A percentile compares a stretch with the other conserved stretches of the same genome.
Conservation (phyloP, 441 rosid genomes). For the Sinapis alba region DNA sequence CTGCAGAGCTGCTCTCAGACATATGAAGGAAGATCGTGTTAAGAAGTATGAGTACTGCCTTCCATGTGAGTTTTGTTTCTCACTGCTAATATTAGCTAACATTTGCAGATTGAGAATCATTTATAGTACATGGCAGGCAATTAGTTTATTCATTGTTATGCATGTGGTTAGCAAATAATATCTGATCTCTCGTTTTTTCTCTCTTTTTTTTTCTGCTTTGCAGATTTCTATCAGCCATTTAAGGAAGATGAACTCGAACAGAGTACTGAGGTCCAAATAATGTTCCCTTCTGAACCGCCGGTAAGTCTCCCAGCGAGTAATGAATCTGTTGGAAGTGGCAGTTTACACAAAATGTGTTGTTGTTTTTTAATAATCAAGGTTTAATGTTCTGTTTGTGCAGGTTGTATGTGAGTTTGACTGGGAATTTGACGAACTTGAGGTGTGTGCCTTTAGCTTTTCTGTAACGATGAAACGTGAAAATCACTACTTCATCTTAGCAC, state of each 20-base stretch:
- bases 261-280: conserved; percentile 76
- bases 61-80: conserved; percentile 74
- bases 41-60: conserved; percentile 92
- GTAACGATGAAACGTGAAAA: conserved; percentile 1
- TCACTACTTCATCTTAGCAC: not conserved
- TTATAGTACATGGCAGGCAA: not conserved
- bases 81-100: conserved; percentile 15
- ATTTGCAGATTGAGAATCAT: conserved; percentile 18
- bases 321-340: conserved; percentile 6
- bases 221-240: conserved; percentile 91
- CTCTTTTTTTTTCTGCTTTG: not conserved
- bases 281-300: conserved; percentile 83
- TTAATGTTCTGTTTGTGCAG: conserved; percentile 50
- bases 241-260: conserved; percentile 90
- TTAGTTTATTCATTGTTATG: not conserved
- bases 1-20: conserved; percentile 88
- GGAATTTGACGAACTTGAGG: conserved; percentile 88
- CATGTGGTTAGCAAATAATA: not conserved
- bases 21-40: conserved; percentile 80
- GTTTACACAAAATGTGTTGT: conserved; percentile 15
- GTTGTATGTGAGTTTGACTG: conserved; percentile 93
- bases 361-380: not conserved
- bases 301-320: conserved; percentile 46
- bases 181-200: not conserved
- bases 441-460: conserved; percentile 43